Evolutionary conservation across 768 basidiomycete genomes (phyloP).

Genomic region (Coprinellus micaceus): DNA sequence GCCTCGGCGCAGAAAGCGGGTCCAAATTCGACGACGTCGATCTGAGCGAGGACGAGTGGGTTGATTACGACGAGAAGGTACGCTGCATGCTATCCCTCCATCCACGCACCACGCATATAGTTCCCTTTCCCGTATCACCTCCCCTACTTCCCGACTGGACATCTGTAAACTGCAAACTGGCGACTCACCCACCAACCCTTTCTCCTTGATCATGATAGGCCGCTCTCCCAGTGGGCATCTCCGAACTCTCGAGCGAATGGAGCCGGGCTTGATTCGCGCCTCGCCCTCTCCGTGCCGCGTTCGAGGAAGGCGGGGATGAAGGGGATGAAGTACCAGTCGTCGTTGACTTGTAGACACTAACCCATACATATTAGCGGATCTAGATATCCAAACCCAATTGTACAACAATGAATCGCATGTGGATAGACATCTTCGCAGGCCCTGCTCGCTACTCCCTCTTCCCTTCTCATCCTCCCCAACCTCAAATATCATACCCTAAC

Average conservation of each 20-base stretch:
- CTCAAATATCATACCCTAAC: not conserved
- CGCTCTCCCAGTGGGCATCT: slow-evolving; percentile 65
- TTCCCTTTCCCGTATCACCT: not conserved
- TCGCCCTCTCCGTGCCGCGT: too few species aligned
- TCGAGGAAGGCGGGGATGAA: too few species aligned
- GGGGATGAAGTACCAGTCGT: not conserved
- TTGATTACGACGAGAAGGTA: slow-evolving; percentile 91
- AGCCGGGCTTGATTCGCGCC: slow-evolving; percentile 61
- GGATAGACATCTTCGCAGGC: too few species aligned
- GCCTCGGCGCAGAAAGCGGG: slow-evolving; percentile 51
- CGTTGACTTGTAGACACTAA: not conserved
- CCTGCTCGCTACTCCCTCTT: too few species aligned
- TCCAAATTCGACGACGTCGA: slow-evolving; percentile 65
- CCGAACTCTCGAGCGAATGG: slow-evolving; percentile 63
- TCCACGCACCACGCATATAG: too few species aligned
- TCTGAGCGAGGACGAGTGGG: slow-evolving; percentile 69
- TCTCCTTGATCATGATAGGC: slow-evolving; percentile 35
- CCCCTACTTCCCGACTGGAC: not conserved
- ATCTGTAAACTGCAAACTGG: too few species aligned
- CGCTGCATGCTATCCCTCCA: too few species aligned
- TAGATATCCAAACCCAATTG: too few species aligned
- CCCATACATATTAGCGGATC: too few species aligned
- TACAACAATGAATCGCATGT: too few species aligned
- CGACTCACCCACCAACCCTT: not conserved
- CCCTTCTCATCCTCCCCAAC: too few species aligned